Base-by-base conservation (phyloP, 345 rosid species). In the Hibiscus tridactylites region DNA sequence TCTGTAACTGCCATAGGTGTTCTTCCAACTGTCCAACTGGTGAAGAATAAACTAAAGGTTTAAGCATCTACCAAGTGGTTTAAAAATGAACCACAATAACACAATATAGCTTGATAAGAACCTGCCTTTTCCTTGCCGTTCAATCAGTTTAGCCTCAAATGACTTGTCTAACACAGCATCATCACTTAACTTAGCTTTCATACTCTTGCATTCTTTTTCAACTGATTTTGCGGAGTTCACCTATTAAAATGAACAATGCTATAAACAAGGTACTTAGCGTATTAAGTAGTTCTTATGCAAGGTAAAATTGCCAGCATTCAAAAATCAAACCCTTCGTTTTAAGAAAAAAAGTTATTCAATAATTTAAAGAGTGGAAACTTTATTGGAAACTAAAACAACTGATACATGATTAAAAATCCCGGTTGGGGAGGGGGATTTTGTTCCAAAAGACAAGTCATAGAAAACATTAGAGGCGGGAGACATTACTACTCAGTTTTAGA, bases 221-320 rank as follows among this genome's bases (percentile, higher is more conserved):
- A 84, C 83, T 39, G 97, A 73, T 86, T 95, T 95, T 10, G 91
- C 89, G 70, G 92, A 83, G 57, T 89, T 86, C 66, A 86, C 86
- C 98, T 92, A 65, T 71, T 19, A 75, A 57, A 68, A 65, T 65
- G 69, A 24, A 73, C 61, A 75, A 63, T 47, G 71, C 72, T 71
- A 47, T 6, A 44, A 58, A 52, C 15, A 64, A 52, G 28, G 35
- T 16, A 2, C 26, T 49, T 63, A 42, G 11, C 46, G 3, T 42
- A 42, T 42, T 42, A 42, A 42, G 46, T 37, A 49, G 35, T 60
- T 52, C 15, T 13, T 11, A 29, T 2, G 70, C 65, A 68, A 61
- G 28, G 54, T 50, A 6, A 5, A 37, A 53, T 9, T 3, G 42
- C 1, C 11, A 53, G 39, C 13, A 12, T 70, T 56, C 17, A 24